Evolutionary conservation across 495 filamentous ascomycete genomes (phyloP).

Genomic region (Cryomyces minteri): DNA sequence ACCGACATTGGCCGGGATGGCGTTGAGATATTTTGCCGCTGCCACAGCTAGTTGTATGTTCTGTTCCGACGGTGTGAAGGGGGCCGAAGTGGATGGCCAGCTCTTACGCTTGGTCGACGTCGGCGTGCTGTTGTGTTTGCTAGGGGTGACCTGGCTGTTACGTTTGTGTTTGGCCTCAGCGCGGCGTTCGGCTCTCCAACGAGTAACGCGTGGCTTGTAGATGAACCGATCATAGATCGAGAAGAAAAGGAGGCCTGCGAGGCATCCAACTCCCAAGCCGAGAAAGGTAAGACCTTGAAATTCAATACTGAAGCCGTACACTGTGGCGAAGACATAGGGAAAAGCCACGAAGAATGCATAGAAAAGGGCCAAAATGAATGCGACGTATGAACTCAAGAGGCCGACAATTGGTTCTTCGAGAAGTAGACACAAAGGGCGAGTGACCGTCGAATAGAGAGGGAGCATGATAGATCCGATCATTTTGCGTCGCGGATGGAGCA

Average conservation of each 20-base stretch:
- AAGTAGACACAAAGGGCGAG: constrained; percentile 19
- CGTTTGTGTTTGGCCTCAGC: too few species aligned
- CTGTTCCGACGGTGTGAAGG: too few species aligned
- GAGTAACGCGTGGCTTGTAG: too few species aligned
- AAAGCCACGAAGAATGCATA: constrained; percentile 26
- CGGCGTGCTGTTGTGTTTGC: not conserved
- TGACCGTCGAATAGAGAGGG: constrained; percentile 12
- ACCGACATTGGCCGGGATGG: not conserved
- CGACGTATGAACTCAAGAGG: constrained; percentile 14
- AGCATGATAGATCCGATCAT: constrained; percentile 17
- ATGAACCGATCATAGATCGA: too few species aligned
- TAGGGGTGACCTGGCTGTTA: not conserved
- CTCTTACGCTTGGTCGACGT: too few species aligned
- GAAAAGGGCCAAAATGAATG: constrained; percentile 20
- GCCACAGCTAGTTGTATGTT: not conserved
- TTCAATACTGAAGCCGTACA: constrained; percentile 20
- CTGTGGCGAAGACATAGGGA: constrained; percentile 17
- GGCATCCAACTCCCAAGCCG: not conserved
- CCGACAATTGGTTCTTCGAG: constrained; percentile 24
- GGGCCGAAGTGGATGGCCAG: too few species aligned
- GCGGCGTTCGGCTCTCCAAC: too few species aligned
- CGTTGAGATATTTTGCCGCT: not conserved
- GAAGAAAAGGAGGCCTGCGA: not conserved
- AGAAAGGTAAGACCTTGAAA: constrained; percentile 23
- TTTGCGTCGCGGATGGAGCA: constrained; percentile 9